Percentiles rank a stretch among this genome's conserved stretches.
These are phyloP conservation scores for Colletotrichum sp. DNA, from an alignment of 2,329 filamentous ascomycete species.

Conservation along the genomic window DNA sequence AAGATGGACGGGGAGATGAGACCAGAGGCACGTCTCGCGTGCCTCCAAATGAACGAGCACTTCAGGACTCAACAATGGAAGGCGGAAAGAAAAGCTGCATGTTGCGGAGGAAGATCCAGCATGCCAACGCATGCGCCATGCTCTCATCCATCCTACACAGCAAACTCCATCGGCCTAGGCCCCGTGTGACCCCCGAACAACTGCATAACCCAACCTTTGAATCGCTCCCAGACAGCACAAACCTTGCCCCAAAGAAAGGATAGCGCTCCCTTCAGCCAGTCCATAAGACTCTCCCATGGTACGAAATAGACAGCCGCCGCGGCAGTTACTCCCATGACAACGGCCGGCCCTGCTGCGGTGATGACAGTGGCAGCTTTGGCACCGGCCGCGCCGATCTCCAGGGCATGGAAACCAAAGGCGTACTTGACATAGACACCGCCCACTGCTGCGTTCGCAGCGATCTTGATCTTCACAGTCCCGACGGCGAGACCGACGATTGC, in stretches of 20 bases:
- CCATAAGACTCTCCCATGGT: not conserved
- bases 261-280: not conserved
- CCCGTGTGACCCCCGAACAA: not conserved
- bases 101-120: not conserved
- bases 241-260: not conserved
- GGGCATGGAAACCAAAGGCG: not conserved
- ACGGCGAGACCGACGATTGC: not conserved
- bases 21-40: not conserved
- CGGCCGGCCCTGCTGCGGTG: not conserved
- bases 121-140: not conserved
- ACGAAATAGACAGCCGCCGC: slow-evolving; percentile 1
- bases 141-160: not conserved
- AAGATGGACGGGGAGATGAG: not conserved
- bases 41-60: not conserved
- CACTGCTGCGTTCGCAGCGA: not conserved
- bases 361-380: not conserved
- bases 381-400: not conserved
- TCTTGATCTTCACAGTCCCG: not conserved
- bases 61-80: not conserved
- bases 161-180: not conserved
- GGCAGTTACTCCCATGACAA: not conserved
- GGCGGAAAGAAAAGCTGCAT: not conserved
- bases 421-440: slow-evolving; percentile 4
- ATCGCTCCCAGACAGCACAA: not conserved
- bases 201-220: not conserved